phyloP scores from a whole-genome alignment of 139 green algal species.

The Edaphochlamys debaryana region DNA sequence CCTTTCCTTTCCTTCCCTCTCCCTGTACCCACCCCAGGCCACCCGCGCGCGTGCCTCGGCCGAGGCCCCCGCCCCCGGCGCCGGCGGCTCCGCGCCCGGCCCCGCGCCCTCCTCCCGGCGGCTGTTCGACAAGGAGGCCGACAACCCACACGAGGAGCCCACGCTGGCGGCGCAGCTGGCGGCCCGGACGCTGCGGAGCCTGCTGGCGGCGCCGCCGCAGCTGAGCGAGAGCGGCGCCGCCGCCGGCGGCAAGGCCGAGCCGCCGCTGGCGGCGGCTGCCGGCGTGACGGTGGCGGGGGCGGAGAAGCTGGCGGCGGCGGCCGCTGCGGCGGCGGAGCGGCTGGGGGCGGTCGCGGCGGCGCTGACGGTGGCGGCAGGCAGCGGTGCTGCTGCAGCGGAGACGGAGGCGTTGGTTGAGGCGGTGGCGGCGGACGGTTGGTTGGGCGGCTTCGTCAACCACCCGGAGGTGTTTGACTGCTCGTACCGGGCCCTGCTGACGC shows the following conservation, averaged over 20 bases:
- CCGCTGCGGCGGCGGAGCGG: too few species aligned
- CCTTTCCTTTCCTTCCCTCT: too few species aligned
- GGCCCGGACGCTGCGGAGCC: constrained; percentile 27
- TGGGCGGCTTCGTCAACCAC: constrained; percentile 32
- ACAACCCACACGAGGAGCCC: constrained; percentile 89
- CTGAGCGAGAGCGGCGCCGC: background rate
- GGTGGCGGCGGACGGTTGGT: background rate
- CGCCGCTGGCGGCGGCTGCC: background rate
- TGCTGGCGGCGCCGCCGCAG: background rate
- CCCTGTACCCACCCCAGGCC: too few species aligned
- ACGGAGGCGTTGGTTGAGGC: background rate
- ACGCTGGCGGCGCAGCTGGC: constrained; percentile 78
- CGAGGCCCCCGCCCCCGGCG: background rate
- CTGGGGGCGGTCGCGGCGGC: background rate
- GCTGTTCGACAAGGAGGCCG: constrained; percentile 87
- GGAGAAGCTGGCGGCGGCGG: background rate
- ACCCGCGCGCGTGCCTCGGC: too few species aligned
- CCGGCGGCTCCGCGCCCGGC: background rate
- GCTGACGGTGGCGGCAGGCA: background rate
- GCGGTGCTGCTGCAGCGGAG: background rate
- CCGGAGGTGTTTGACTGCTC: constrained; percentile 7
- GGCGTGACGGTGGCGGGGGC: background rate
- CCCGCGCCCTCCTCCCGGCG: constrained; percentile 27
- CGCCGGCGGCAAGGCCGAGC: background rate
- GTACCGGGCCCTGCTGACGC: constrained; percentile 12